A percentile compares a stretch with the other conserved stretches of the same genome.
phyloP scores from a whole-genome alignment of 176 grass and related monocot species.

The barley (Hordeum vulgare) region DNA sequence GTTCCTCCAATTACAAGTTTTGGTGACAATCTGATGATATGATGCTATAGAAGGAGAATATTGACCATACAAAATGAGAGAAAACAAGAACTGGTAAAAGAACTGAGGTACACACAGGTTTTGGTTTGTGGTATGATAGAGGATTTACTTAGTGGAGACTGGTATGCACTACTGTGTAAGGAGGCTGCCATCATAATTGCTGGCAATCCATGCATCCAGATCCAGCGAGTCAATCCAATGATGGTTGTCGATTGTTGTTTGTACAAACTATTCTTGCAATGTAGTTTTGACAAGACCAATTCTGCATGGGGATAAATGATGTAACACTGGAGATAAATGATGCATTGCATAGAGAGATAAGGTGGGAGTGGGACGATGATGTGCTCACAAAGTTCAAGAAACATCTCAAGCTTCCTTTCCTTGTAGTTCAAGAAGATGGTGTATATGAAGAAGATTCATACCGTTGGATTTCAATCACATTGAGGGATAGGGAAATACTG shows the following conservation, averaged over 20 bases:
- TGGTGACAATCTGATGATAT: neutral
- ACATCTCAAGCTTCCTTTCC: neutral
- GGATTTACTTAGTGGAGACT: rapidly evolving
- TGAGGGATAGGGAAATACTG: neutral
- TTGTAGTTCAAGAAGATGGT: neutral
- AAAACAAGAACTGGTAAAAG: neutral
- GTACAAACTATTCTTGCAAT: neutral
- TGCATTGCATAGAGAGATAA: neutral
- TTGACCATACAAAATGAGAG: too few species aligned
- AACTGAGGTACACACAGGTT: neutral
- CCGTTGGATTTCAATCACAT: neutral
- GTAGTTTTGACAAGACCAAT: neutral
- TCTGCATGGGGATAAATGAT: neutral
- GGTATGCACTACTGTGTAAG: neutral
- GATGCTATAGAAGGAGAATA: neutral
- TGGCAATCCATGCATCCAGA: neutral
- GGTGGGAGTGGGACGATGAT: neutral
- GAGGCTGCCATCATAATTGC: neutral
- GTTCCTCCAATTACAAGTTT: too few species aligned
- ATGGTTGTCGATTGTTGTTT: neutral
- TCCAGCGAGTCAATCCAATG: neutral
- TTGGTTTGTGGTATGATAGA: neutral
- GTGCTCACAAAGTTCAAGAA: too few species aligned
- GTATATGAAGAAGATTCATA: too few species aligned
- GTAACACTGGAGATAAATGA: neutral